Conservation (phyloP, 768 basidiomycete species). For the Russula emetica region DNA sequence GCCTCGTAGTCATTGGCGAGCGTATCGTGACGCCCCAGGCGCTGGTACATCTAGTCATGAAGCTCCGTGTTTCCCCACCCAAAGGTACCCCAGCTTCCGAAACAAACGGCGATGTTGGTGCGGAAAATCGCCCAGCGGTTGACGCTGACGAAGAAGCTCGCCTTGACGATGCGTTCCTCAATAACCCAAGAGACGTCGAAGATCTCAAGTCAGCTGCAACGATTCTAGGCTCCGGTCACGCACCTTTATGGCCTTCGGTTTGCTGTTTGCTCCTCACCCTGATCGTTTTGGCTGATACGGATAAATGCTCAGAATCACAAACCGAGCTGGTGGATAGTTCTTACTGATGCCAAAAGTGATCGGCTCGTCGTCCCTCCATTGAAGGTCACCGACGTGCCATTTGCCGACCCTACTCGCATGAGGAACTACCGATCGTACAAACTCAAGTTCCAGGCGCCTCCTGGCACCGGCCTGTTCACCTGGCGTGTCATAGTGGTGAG, state of each 20-base stretch:
- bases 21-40: constrained; percentile 81
- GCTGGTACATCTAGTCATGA: constrained; percentile 81
- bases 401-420: constrained; percentile 44
- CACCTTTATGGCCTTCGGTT: constrained; percentile 89
- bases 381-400: constrained; percentile 76
- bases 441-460: constrained; percentile 93
- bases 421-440: constrained; percentile 79
- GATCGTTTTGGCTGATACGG: constrained; percentile 5
- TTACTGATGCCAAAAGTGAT: constrained; percentile 82
- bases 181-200: constrained; percentile 57
- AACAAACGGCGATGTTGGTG: constrained; percentile 35
- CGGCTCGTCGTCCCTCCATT: constrained; percentile 83
- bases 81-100: constrained; percentile 23
- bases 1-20: constrained; percentile 76
- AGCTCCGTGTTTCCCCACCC: constrained; percentile 69
- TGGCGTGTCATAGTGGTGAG: constrained; percentile 86
- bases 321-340: constrained; percentile 87
- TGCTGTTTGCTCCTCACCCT: constrained; percentile 31
- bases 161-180: constrained; percentile 64
- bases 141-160: constrained; percentile 44
- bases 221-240: constrained; percentile 69
- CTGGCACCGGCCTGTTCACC: constrained; percentile 73
- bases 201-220: constrained; percentile 44
- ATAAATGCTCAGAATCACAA: constrained; percentile 61
- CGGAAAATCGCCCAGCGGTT: constrained; percentile 44